Percentiles rank a stretch among this genome's conserved stretches.
Evolutionary conservation across 208 protist genomes (phyloP).

Genomic region (Strigomonas culicis): DNA sequence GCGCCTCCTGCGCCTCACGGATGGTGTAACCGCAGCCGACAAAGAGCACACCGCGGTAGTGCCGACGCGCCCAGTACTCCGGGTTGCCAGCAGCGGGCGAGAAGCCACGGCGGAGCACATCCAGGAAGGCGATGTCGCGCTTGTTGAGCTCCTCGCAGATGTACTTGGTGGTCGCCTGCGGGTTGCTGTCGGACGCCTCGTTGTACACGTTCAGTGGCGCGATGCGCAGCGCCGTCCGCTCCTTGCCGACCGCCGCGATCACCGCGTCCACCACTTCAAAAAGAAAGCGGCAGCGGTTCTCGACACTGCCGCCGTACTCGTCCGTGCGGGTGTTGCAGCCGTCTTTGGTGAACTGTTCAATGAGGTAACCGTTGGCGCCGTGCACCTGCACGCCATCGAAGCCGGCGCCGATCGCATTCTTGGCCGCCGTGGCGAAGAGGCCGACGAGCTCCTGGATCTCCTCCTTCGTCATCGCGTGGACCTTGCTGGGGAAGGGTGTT

Average conservation of each 20-base stretch:
- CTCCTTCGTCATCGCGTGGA: conserved; percentile 10
- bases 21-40: conserved; percentile 38
- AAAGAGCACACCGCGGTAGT: conserved; percentile 46
- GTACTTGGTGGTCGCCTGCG: conserved; percentile 15
- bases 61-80: conserved; percentile 37
- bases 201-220: conserved; percentile 24
- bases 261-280: conserved; percentile 53
- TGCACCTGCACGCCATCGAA: conserved; percentile 90
- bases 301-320: conserved; percentile 74
- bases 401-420: conserved; percentile 49
- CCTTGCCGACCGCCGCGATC: conserved; percentile 16
- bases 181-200: conserved; percentile 19
- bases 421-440: conserved; percentile 46
- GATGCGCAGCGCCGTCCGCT: conserved; percentile 39
- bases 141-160: conserved; percentile 13
- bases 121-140: conserved; percentile 23
- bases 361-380: conserved; percentile 71
- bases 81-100: conserved; percentile 10
- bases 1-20: conserved; percentile 28
- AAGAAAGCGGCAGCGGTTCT: conserved; percentile 43
- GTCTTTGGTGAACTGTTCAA: conserved; percentile 65
- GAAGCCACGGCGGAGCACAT: conserved; percentile 23
- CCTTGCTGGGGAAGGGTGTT: background rate
- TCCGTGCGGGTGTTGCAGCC: conserved; percentile 60
- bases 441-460: conserved; percentile 47